Evolutionary conservation across 1,284 basidiomycete species (phyloP).

Genomic region (Cutaneotrichosporon daszewskae): DNA sequence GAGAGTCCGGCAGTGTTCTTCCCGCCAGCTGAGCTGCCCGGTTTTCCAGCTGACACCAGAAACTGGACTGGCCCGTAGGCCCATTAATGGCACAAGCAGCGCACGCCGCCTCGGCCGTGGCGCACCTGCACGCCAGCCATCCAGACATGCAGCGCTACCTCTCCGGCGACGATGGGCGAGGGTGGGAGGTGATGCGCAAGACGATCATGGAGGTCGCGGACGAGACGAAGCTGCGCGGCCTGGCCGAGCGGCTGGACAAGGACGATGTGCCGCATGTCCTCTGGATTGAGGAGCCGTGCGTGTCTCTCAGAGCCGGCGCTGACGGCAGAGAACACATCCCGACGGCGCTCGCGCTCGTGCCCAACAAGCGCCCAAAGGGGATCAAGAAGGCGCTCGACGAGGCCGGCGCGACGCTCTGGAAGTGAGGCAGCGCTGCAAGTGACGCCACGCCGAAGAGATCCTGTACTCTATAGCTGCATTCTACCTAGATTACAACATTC

Average conservation of each 20-base stretch:
- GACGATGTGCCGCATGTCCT: conserved; percentile 44
- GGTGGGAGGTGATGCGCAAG: conserved; percentile 43
- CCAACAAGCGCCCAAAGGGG: conserved; percentile 50
- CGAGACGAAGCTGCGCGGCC: conserved; percentile 28
- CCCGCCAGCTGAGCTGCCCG: not conserved
- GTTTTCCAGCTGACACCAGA: conserved; percentile 17
- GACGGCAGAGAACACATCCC: conserved; percentile 44
- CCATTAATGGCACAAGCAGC: conserved; percentile 52
- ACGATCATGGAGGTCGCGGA: conserved; percentile 39
- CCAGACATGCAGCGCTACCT: conserved; percentile 39
- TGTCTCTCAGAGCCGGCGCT: conserved; percentile 5
- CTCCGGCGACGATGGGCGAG: conserved; percentile 29
- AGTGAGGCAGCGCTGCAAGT: too few species aligned
- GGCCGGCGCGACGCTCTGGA: conserved; percentile 40
- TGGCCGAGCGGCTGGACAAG: conserved; percentile 34
- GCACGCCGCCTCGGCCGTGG: conserved; percentile 50
- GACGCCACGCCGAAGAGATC: too few species aligned
- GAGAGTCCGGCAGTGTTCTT: not conserved
- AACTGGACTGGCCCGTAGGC: conserved; percentile 48
- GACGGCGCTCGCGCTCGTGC: conserved; percentile 51
- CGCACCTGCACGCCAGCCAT: conserved; percentile 31
- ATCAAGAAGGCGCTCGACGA: conserved; percentile 48
- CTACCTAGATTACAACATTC: too few species aligned
- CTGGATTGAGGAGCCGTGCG: conserved; percentile 52
- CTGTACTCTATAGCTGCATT: too few species aligned